Conservation (phyloP, 2,329 filamentous ascomycete species). For the Epichloe aotearoae region DNA sequence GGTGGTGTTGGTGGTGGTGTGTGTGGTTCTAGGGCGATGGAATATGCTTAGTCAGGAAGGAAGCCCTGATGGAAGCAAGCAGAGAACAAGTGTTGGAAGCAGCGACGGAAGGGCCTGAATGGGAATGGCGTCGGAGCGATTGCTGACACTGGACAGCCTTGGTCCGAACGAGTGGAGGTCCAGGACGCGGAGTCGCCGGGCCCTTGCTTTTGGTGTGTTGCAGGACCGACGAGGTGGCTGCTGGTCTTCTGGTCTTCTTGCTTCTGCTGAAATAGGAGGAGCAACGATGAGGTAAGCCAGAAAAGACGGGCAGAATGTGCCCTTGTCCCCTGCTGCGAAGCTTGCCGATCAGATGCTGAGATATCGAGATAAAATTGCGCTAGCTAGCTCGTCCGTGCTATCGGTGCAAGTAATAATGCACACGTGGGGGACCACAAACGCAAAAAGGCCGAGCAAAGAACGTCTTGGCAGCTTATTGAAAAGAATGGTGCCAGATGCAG, state of each 20-base stretch:
- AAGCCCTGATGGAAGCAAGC: slow-evolving; percentile 3
- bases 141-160: neutral
- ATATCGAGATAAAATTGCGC: neutral
- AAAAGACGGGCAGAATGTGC: neutral
- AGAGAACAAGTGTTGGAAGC: neutral
- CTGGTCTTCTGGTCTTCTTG: neutral
- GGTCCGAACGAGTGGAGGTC: neutral
- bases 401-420: neutral
- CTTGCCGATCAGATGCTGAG: neutral
- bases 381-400: neutral
- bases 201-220: neutral
- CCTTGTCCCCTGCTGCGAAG: neutral
- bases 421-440: neutral
- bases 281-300: neutral
- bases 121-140: neutral
- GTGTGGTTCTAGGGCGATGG: neutral
- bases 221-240: neutral
- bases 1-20: neutral
- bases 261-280: neutral
- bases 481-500: neutral
- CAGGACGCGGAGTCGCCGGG: slow-evolving; percentile 5
- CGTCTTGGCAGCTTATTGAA: neutral
- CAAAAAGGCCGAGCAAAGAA: neutral
- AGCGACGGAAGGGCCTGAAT: neutral
- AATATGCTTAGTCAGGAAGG: slow-evolving; percentile 2